Percentiles rank a stretch among this genome's conserved stretches.
phyloP scores from a whole-genome alignment of 1,284 basidiomycete genomes.

The Ganoderma lucidum region DNA sequence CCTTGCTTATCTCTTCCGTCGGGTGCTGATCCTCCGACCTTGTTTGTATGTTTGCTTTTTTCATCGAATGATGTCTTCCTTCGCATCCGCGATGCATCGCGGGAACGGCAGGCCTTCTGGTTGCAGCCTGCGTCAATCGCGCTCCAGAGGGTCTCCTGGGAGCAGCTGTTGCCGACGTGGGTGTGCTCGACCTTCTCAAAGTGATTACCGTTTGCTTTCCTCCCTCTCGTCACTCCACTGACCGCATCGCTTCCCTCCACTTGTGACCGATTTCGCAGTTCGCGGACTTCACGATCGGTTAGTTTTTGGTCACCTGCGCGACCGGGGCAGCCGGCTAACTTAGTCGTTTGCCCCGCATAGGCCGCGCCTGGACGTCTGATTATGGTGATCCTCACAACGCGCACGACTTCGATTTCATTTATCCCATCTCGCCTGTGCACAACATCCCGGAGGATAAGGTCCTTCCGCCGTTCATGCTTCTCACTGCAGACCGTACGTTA shows the following conservation, averaged over 20 bases:
- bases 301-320: conserved; percentile 15
- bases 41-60: conserved; percentile 9
- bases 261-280: conserved; percentile 53
- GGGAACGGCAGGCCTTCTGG: conserved; percentile 64
- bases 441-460: conserved; percentile 69
- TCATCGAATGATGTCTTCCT: neutral
- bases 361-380: conserved; percentile 82
- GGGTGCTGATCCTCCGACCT: conserved; percentile 9
- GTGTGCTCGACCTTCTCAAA: conserved; percentile 85
- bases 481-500: conserved; percentile 80
- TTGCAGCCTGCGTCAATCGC: conserved; percentile 83
- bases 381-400: conserved; percentile 83
- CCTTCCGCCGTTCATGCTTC: conserved; percentile 72
- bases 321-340: neutral
- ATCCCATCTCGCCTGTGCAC: conserved; percentile 80
- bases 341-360: conserved; percentile 41
- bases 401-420: conserved; percentile 84
- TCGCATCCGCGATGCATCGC: neutral
- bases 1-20: neutral
- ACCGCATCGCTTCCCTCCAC: conserved; percentile 9
- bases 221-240: conserved; percentile 8
- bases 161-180: conserved; percentile 82
- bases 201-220: conserved; percentile 44
- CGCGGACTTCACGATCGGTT: conserved; percentile 80
- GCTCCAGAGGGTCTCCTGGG: conserved; percentile 83